phyloP scores from a whole-genome alignment of 495 filamentous ascomycete genomes.

The Trypethelium eluteriae region DNA sequence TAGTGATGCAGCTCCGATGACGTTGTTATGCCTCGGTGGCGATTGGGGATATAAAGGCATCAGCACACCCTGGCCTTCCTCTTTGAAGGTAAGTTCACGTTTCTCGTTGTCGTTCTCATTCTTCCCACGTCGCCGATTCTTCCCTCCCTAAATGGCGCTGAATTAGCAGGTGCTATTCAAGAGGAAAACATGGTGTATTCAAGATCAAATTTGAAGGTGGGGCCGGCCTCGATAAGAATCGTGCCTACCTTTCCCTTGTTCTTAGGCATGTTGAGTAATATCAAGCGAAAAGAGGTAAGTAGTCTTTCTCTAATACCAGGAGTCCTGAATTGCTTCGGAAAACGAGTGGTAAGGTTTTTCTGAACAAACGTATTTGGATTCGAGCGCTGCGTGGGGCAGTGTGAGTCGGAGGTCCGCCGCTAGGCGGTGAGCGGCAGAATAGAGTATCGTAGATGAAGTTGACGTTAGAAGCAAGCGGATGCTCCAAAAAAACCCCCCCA shows the following conservation, averaged over 20 bases:
- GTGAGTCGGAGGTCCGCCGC: background rate
- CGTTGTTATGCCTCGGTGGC: background rate
- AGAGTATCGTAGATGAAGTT: background rate
- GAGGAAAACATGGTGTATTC: background rate
- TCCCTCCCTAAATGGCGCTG: slow-evolving; percentile 65
- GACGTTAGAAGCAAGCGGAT: no score
- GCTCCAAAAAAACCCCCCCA: background rate
- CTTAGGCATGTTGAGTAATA: slow-evolving; percentile 70
- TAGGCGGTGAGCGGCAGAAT: slow-evolving; percentile 7
- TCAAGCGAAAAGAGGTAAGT: background rate
- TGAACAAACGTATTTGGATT: background rate
- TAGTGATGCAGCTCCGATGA: background rate
- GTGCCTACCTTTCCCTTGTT: slow-evolving; percentile 90
- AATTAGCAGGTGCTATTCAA: slow-evolving; percentile 16
- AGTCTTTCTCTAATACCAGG: background rate
- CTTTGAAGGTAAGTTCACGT: slow-evolving; percentile 97
- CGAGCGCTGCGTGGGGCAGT: slow-evolving; percentile 3
- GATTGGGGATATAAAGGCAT: background rate
- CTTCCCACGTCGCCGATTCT: slow-evolving; percentile 97
- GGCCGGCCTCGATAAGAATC: slow-evolving; percentile 18
- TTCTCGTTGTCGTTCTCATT: slow-evolving; percentile 99
- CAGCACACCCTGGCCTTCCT: slow-evolving; percentile 79
- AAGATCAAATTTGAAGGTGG: background rate
- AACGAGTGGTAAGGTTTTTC: no score
- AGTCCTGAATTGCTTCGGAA: no score